Percentiles rank a stretch among this genome's conserved stretches.
Conservation (phyloP, 139 green algal species). For the Chlamydomonas eustigma region DNA sequence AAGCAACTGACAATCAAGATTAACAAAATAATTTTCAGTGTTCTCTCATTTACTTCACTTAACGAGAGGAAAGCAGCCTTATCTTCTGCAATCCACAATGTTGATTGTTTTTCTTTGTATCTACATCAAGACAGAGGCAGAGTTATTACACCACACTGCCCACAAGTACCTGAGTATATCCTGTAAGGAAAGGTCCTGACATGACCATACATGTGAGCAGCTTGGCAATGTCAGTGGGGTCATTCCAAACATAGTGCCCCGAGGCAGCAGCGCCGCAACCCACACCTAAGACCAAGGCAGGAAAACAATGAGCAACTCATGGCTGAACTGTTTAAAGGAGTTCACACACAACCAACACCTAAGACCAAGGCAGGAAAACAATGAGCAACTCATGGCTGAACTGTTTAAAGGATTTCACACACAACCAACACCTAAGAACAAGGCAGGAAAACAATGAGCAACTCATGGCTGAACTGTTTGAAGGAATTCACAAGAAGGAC, state of each 20-base stretch:
- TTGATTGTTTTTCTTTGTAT: not conserved
- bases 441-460: not conserved
- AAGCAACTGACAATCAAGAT: no score
- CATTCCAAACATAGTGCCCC: constrained; percentile 90
- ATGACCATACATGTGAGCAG: constrained; percentile 90
- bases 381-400: no score
- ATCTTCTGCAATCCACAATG: not conserved
- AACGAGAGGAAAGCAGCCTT: not conserved
- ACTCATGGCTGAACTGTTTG: no score
- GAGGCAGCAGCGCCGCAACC: constrained; percentile 92
- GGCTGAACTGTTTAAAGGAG: no score
- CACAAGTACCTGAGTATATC: constrained; percentile 87
- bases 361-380: not conserved
- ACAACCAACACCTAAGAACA: constrained; percentile 80
- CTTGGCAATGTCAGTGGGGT: constrained; percentile 62
- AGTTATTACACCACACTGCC: not conserved
- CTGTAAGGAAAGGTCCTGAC: constrained; percentile 91
- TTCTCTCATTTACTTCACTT: no score
- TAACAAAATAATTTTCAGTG: no score
- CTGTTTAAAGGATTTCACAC: no score
- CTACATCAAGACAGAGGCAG: no score
- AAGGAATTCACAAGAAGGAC: no score
- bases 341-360: constrained; percentile 94
- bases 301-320: no score
- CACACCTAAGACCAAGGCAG: constrained; percentile 60